Evolutionary conservation across 768 basidiomycete genomes (phyloP), one percentile per base, ranked within the genome.

Genomic region (Collybia nuda): DNA sequence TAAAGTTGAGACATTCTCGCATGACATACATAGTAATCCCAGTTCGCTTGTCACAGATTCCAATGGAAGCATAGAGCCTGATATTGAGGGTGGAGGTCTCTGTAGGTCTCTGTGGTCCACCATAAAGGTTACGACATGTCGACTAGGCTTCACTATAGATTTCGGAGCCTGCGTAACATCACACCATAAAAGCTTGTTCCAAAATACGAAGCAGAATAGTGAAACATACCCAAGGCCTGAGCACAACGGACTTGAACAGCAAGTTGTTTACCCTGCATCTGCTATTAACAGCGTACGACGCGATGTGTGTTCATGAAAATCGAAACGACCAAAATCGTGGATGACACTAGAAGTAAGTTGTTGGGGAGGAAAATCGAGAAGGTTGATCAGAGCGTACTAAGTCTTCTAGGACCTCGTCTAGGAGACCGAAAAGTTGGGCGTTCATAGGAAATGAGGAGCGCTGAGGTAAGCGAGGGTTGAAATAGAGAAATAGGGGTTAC

Each of bases 71-170:
- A 67, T 56, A 12, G 66, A 56, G 26, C 68, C 77, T 54, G 74
- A 75, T 19, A 62, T 67, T 23, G 69, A 59, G 2, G 77, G 75
- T 1, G 73, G 60, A 0, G 78, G 77, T 7, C 85, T 75, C 37
- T 69, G 71, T 21, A 89, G 69, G 56, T 90, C 85, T 43, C 77
- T 75, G 48, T 94, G 84, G 61, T 98, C 95, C 0, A 97, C 83
- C 0, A 92, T 84, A 55, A 96, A 84, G 0, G 87, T 75, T 17
- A 88, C 69, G 3, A 91, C 88, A 51, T 94, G 85, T 40, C 93
- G 80, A 19, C 98, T 76, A 2, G 94, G 88, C 50, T 87, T 87
- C 54, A 90, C 84, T 14, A 69, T 56, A 95, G 19, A 96, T 80
- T 60, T 97, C 93, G 36, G 85, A 84, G 26, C 86, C 90, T 91